A percentile compares a stretch with the other conserved stretches of the same genome.
Conservation (phyloP, 805 yeast genomes). For the Metschnikowia aberdeeniae region DNA sequence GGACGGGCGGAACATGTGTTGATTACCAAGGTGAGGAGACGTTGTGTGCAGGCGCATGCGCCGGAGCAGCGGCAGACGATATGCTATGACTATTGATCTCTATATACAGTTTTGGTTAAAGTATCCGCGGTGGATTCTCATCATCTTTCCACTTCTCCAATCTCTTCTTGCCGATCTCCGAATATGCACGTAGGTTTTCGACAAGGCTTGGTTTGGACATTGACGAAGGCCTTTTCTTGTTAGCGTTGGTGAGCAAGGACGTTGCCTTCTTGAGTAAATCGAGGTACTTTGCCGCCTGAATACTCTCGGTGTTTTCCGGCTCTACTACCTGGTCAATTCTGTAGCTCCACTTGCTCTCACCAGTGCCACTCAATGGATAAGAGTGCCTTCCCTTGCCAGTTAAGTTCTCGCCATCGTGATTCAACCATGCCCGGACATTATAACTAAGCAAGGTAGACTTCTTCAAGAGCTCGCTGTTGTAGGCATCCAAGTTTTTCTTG, state of each 20-base stretch:
- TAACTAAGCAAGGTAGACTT: slow-evolving; percentile 22
- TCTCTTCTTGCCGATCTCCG: slow-evolving; percentile 26
- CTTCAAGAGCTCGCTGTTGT: slow-evolving; percentile 20
- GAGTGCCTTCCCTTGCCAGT: slow-evolving; percentile 14
- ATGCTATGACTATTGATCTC: too few relatives aligned
- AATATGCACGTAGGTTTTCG: slow-evolving; percentile 20
- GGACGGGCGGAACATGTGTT: too few relatives aligned
- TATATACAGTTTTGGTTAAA: slow-evolving; percentile 10
- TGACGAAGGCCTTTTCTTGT: slow-evolving; percentile 7
- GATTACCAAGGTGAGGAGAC: too few relatives aligned
- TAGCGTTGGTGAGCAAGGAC: slow-evolving; percentile 12
- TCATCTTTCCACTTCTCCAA: slow-evolving; percentile 22
- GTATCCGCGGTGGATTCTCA: slow-evolving; percentile 19
- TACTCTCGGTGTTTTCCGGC: background rate
- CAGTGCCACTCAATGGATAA: slow-evolving; percentile 22
- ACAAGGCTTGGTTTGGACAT: slow-evolving; percentile 6
- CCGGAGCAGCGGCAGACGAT: too few relatives aligned
- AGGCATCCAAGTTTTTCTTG: slow-evolving; percentile 21
- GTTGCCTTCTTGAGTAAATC: slow-evolving; percentile 10
- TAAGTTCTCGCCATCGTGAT: slow-evolving; percentile 15
- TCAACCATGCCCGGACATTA: slow-evolving; percentile 19
- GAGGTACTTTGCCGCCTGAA: slow-evolving; percentile 11
- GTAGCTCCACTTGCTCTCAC: slow-evolving; percentile 23
- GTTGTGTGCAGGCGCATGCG: too few relatives aligned
- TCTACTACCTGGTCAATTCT: slow-evolving; percentile 10